Evolutionary conservation across 78 protist genomes (phyloP).

Genomic region (Thecamonas trahens): DNA sequence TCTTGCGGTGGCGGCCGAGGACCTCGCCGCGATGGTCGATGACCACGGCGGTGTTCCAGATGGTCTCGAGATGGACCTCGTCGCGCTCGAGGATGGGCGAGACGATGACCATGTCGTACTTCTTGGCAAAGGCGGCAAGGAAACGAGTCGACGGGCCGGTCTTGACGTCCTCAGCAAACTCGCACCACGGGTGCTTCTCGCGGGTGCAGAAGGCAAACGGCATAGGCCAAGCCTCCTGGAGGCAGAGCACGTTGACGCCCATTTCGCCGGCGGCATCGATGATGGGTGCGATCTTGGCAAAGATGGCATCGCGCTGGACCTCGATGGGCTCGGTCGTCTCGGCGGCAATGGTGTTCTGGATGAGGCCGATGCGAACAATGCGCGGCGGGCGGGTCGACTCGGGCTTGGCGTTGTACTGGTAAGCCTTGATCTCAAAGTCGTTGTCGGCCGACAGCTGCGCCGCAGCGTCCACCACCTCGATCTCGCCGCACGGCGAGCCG

Average conservation of each 20-base stretch:
- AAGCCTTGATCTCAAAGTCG: constrained; percentile 28
- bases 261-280: constrained; percentile 73
- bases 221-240: constrained; percentile 90
- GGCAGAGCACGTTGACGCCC: constrained; percentile 81
- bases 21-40: constrained; percentile 63
- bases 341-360: constrained; percentile 71
- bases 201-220: constrained; percentile 90
- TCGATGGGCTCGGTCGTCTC: constrained; percentile 69
- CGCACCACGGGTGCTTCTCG: constrained; percentile 87
- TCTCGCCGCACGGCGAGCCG: neutral
- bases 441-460: neutral
- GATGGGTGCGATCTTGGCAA: constrained; percentile 48
- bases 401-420: no score
- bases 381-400: constrained; percentile 32
- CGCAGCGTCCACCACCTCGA: neutral
- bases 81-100: constrained; percentile 90
- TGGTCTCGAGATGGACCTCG: constrained; percentile 44
- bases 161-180: constrained; percentile 76
- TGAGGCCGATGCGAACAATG: constrained; percentile 71
- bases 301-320: constrained; percentile 59
- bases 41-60: constrained; percentile 87
- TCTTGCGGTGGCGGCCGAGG: constrained; percentile 83
- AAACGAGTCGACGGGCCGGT: constrained; percentile 61
- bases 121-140: constrained; percentile 39
- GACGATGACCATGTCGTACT: constrained; percentile 82